A percentile compares a stretch with the other conserved stretches of the same genome.
Evolutionary conservation across 2,329 filamentous ascomycete species (phyloP).

Genomic region (Colletotrichum destructivum): DNA sequence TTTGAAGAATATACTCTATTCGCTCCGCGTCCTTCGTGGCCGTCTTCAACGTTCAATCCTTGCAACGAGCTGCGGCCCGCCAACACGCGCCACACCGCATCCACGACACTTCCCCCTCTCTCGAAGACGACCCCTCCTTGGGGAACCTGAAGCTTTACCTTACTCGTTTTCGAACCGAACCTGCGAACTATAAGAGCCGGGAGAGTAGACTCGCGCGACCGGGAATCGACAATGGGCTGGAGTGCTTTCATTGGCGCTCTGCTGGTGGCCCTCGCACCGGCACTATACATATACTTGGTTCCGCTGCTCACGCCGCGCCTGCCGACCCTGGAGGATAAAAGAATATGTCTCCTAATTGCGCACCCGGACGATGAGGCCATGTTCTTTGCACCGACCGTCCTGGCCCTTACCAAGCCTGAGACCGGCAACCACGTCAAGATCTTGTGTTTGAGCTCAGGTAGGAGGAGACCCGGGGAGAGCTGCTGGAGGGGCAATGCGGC

Average conservation of each 20-base stretch:
- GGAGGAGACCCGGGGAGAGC: slow-evolving; percentile 45
- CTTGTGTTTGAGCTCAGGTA: slow-evolving; percentile 89
- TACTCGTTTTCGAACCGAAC: slow-evolving; percentile 15
- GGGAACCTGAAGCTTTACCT: background rate
- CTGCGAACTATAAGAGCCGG: slow-evolving; percentile 8
- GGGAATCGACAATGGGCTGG: slow-evolving; percentile 44
- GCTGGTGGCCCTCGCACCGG: slow-evolving; percentile 59
- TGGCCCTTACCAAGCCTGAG: slow-evolving; percentile 85
- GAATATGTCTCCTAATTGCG: slow-evolving; percentile 92
- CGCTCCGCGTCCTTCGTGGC: background rate
- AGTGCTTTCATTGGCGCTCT: slow-evolving; percentile 44
- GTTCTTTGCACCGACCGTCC: slow-evolving; percentile 95
- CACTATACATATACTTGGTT: slow-evolving; percentile 68
- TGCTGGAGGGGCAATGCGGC: slow-evolving; percentile 10
- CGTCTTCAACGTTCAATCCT: background rate
- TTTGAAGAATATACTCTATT: background rate
- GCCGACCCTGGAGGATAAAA: slow-evolving; percentile 82
- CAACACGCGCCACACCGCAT: slow-evolving; percentile 32
- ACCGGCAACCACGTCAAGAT: slow-evolving; percentile 94
- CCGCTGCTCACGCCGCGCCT: slow-evolving; percentile 66
- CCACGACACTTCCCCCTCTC: slow-evolving; percentile 6
- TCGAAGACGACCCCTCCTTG: slow-evolving; percentile 29
- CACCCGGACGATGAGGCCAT: slow-evolving; percentile 99
- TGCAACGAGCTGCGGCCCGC: slow-evolving; percentile 13
- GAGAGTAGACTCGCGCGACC: background rate